Base-by-base conservation (phyloP, 2,329 filamentous ascomycete genomes). In the Capronia americana region DNA sequence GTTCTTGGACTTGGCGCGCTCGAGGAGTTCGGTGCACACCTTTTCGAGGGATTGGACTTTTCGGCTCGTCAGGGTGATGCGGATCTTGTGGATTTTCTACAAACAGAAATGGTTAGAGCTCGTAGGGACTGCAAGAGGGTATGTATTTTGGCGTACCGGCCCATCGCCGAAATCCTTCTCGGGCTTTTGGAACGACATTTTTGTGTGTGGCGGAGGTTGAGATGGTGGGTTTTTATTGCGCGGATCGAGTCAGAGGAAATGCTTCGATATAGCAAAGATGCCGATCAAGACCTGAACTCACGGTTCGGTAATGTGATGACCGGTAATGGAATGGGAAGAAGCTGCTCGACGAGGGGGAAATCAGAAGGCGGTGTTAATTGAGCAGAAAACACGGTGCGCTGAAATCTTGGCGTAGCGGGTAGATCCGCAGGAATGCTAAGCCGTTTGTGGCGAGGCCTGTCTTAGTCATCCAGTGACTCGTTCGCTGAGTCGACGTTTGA, bases 1-100 rank as follows among this genome's bases (percentile, higher is more conserved):
- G 81, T 96, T 93, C 93, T 99, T 99, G 87, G 86, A 89, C 88
- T 96, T 96, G 80, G 95, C 93, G 80, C 95, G 94, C 85, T 99
- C 95, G 82, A 98, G 93, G 82, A 99, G 92, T 87, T 98, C 95
- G 80, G 89, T 86, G 89, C 92, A 97, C 81, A 98, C 94, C 87
- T 96, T 97, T 89, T 98, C 95, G 80, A 98, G 92, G 75, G 93
- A 89, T 80, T 90, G 86, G 80, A 98, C 94, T 86, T 97, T 97
- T 86, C 92, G 92, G 78, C 88, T 92, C 82, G 93, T 95, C 78
- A 97, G 88, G 83, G 94, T 98, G 88, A 98, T 97, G 82, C 94
- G 92, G 88, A 96, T 96, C 86, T 93, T 93, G 90, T 96, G 92
- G 86, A 91, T 90, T 90, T 96, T 96, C 88, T 90, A 74, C 74